A percentile compares a stretch with the other conserved stretches of the same genome.
These are phyloP conservation scores for Canavalia gladiata DNA, from an alignment of 306 rosid genomes.

Conservation along the genomic window DNA sequence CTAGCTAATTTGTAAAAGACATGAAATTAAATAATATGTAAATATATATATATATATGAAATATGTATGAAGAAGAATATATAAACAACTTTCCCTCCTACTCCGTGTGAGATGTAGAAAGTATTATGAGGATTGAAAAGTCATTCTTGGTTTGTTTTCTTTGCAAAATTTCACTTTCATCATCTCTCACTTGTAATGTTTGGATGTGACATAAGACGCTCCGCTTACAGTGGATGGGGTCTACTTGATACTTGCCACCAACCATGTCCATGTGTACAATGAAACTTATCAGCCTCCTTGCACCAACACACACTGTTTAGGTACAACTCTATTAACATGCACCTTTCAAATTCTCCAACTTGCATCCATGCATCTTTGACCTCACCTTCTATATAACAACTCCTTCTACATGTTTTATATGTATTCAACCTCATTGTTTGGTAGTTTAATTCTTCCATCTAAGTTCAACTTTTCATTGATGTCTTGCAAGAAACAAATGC, in stretches of 20 bases:
- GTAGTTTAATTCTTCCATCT: background rate
- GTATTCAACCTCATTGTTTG: background rate
- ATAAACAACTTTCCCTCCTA: background rate
- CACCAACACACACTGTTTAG: background rate
- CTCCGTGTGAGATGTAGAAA: background rate
- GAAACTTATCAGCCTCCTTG: background rate
- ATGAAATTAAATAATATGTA: no score
- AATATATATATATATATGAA: background rate
- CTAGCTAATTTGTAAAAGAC: no score
- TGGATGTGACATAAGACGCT: slow-evolving; percentile 3
- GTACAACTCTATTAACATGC: background rate
- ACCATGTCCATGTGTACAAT: slow-evolving; percentile 11
- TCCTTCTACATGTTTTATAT: background rate
- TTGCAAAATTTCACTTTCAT: background rate
- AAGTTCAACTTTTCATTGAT: slow-evolving; percentile 6
- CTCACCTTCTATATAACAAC: background rate
- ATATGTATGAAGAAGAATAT: background rate
- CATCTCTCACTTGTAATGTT: slow-evolving; percentile 15
- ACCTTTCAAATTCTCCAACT: background rate
- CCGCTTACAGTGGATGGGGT: background rate
- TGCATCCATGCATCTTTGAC: background rate
- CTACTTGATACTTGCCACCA: background rate
- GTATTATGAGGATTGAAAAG: background rate
- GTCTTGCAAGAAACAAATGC: slow-evolving; percentile 1
- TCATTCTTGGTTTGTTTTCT: background rate